Evolutionary conservation across 768 basidiomycete species (phyloP).

Genomic region (Cyclocybe cylindracea): DNA sequence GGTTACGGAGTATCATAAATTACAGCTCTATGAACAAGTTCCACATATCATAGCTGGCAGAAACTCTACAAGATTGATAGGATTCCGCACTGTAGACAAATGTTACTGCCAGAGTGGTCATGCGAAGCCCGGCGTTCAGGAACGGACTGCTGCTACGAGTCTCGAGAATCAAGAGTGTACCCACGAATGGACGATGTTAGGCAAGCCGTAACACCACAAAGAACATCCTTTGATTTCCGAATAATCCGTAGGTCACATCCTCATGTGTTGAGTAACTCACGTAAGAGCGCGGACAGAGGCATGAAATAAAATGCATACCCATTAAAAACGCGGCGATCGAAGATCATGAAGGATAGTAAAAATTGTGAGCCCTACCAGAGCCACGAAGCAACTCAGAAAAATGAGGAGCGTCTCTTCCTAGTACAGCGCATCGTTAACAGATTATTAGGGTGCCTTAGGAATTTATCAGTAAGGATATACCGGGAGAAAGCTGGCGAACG

Average conservation of each 20-base stretch:
- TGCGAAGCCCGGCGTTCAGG: neutral
- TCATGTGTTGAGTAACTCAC: too few relatives aligned
- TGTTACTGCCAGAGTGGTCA: slow-evolving; percentile 11
- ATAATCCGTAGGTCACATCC: slow-evolving; percentile 15
- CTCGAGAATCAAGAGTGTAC: slow-evolving; percentile 20
- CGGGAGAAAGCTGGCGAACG: neutral
- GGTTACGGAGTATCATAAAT: neutral
- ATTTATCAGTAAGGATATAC: neutral
- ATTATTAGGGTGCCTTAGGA: slow-evolving; percentile 23
- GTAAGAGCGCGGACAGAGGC: neutral
- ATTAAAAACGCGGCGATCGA: neutral
- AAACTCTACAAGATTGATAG: slow-evolving; percentile 14
- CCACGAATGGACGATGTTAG: slow-evolving; percentile 20
- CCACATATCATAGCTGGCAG: neutral
- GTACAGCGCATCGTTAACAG: slow-evolving; percentile 26
- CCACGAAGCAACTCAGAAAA: slow-evolving; percentile 6
- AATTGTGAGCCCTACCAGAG: neutral
- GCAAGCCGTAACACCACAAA: slow-evolving; percentile 18
- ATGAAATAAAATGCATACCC: slow-evolving; percentile 4
- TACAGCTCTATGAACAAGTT: neutral
- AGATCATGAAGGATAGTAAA: too few relatives aligned
- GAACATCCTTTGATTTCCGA: slow-evolving; percentile 21
- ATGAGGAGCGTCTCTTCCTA: slow-evolving; percentile 17
- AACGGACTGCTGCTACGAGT: slow-evolving; percentile 12
- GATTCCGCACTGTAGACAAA: slow-evolving; percentile 23